These are phyloP conservation scores for Cryptococcus sp. DNA, from an alignment of 1,284 basidiomycete species.

Conservation along the genomic window DNA sequence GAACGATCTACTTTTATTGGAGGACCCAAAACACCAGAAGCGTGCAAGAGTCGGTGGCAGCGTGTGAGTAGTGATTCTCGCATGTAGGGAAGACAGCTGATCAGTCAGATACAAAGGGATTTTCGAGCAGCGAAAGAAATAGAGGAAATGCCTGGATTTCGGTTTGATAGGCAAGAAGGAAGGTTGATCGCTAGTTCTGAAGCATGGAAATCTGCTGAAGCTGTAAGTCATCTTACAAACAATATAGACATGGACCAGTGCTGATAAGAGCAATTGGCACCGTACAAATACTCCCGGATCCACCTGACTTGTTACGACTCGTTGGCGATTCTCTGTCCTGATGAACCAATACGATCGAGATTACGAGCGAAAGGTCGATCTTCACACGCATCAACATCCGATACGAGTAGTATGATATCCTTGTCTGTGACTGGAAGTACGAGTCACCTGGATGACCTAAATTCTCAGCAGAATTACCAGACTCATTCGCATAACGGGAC, in stretches of 20 bases:
- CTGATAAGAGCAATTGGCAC: constrained; percentile 16
- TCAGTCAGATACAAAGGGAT: constrained; percentile 32
- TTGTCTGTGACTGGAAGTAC: constrained; percentile 5
- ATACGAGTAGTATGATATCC: constrained; percentile 18
- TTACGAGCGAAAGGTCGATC: constrained; percentile 15
- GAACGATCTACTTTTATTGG: constrained; percentile 27
- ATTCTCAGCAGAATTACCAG: not conserved
- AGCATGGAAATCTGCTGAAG: constrained; percentile 32
- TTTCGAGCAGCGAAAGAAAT: constrained; percentile 37
- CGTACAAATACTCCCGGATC: constrained; percentile 34
- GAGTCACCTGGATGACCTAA: constrained; percentile 4
- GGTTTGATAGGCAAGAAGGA: constrained; percentile 24
- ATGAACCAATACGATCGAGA: constrained; percentile 9
- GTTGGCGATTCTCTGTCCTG: constrained; percentile 28
- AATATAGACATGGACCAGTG: not conserved
- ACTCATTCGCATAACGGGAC: not conserved
- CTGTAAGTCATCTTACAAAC: constrained; percentile 11
- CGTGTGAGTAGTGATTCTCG: constrained; percentile 15
- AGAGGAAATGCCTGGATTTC: constrained; percentile 26
- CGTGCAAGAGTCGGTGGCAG: constrained; percentile 44
- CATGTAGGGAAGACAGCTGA: not conserved
- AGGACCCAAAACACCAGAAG: constrained; percentile 41
- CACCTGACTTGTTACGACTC: constrained; percentile 35
- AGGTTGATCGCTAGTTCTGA: constrained; percentile 24
- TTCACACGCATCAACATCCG: constrained; percentile 16